Base-by-base conservation (phyloP, 352 stramenopile species). In the Globisporangium iwayamae region DNA sequence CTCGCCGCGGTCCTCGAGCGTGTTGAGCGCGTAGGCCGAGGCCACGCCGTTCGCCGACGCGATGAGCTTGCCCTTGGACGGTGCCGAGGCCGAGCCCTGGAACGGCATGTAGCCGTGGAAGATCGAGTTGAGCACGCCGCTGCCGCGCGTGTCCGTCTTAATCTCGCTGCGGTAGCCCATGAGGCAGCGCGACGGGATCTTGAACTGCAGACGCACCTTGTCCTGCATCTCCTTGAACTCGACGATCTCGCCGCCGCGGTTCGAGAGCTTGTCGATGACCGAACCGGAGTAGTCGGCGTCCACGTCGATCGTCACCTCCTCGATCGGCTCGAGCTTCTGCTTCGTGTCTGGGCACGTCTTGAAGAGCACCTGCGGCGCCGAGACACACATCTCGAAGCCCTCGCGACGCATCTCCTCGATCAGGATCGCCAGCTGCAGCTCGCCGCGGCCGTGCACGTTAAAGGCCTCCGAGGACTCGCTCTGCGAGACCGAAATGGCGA, bases 391-490 rank as follows among this genome's bases (percentile, higher is more conserved):
- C 81, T 99, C 97, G 60, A 97, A 99, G 10, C 97, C 97, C 75
- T 99, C 97, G 47, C 97, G 89, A 61, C 97, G 83, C 97, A 99
- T 99, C 73, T 98, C 96, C 72, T 99, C 97, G 43, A 99, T 98
- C 50, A 99, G 76, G 70, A 99, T 99, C 57, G 96, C 97, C 16
- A 99, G 85, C 78, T 99, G 97, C 57, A 99, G 80, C 66, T 99
- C 97, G 59, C 96, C 97, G 70, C 97, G 83, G 13, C 94, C 97
- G 72, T 98, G 93, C 1, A 99, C 97, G 58, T 98, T 96, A 39
- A 98, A 98, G 6, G 85, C 90, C 66, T 98, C 93, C 28, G 83
- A 90, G 18, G 87, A 96, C 47, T 87, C 79, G 60, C 90, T 97
- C 16, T 76, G 63, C 14, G 84, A 91, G 41, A 99, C 85, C 48